Conservation (phyloP, 1,284 basidiomycete species). For the Tilletia horrida region DNA sequence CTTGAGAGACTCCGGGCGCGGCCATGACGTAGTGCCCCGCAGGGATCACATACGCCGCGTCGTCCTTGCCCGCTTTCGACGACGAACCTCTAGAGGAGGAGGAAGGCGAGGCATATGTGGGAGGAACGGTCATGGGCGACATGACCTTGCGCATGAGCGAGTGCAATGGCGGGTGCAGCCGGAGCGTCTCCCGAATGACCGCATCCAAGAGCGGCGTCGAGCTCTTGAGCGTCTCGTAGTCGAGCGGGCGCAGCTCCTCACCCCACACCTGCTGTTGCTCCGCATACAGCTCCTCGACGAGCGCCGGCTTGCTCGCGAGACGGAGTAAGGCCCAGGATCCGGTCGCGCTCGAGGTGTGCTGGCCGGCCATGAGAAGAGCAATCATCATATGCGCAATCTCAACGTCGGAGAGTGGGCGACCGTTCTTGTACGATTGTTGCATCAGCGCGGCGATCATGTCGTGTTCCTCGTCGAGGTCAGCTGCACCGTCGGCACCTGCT, state of each 20-base stretch:
- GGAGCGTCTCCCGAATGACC: constrained; percentile 86
- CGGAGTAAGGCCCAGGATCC: constrained; percentile 87
- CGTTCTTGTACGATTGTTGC: constrained; percentile 81
- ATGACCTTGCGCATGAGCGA: constrained; percentile 75
- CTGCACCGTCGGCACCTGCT: constrained; percentile 15
- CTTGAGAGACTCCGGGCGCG: constrained; percentile 80
- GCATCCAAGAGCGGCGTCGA: constrained; percentile 78
- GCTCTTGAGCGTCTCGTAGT: constrained; percentile 77
- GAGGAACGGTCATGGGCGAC: constrained; percentile 76
- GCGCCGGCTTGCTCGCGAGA: constrained; percentile 72
- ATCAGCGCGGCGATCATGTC: constrained; percentile 92
- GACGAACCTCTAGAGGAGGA: constrained; percentile 56
- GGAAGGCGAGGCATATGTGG: constrained; percentile 62
- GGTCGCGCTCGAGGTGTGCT: constrained; percentile 92
- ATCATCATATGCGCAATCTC: constrained; percentile 94
- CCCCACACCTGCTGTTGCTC: constrained; percentile 85
- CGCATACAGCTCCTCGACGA: constrained; percentile 65
- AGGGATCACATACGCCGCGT: constrained; percentile 72
- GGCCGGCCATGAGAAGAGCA: constrained; percentile 71
- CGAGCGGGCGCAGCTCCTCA: constrained; percentile 69
- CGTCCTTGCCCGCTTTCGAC: constrained; percentile 2
- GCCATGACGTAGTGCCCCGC: constrained; percentile 88
- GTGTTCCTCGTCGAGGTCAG: constrained; percentile 59
- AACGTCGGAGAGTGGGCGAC: constrained; percentile 73
- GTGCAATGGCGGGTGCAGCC: constrained; percentile 57